Conservation (phyloP, 2,329 filamentous ascomycete species). For the Mycosphaerella sp. region DNA sequence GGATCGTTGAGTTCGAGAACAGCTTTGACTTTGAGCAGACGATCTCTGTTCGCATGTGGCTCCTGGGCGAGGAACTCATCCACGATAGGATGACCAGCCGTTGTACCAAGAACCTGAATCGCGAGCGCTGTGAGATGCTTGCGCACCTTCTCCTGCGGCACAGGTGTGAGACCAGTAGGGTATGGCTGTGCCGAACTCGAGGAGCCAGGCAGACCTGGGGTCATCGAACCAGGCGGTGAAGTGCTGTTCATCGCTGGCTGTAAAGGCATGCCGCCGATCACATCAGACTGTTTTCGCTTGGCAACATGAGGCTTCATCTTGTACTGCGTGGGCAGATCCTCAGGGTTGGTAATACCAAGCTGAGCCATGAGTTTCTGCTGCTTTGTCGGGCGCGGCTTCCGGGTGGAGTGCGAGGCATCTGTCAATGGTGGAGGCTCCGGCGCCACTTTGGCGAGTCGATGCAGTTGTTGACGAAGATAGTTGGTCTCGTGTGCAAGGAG, state of each 20-base stretch:
- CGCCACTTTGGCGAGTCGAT: constrained; percentile 90
- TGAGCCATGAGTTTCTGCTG: constrained; percentile 90
- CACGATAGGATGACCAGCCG: constrained; percentile 24
- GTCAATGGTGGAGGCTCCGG: constrained; percentile 78
- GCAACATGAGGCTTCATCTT: constrained; percentile 69
- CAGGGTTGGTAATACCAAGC: constrained; percentile 80
- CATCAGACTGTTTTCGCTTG: constrained; percentile 55
- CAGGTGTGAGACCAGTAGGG: constrained; percentile 15
- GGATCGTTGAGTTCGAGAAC: constrained; percentile 22
- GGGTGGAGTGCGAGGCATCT: constrained; percentile 80
- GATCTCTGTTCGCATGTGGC: constrained; percentile 27
- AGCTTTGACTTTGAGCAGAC: constrained; percentile 24
- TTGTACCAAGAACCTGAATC: constrained; percentile 25
- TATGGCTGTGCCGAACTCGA: constrained; percentile 17
- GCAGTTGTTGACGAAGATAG: constrained; percentile 89
- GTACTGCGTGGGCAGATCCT: constrained; percentile 78
- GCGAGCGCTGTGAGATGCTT: constrained; percentile 29
- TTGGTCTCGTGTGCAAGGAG: constrained; percentile 92
- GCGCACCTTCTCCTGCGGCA: constrained; percentile 14
- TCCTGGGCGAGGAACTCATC: constrained; percentile 27
- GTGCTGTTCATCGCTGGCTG: constrained; percentile 29
- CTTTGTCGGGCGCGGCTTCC: constrained; percentile 94
- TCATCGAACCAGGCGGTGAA: constrained; percentile 25
- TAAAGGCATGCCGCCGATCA: constrained; percentile 19
- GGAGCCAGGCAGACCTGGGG: constrained; percentile 20